These are phyloP conservation scores for Mayamaea pseudoterrestris DNA, from an alignment of 108 stramenopile genomes.

Conservation along the genomic window DNA sequence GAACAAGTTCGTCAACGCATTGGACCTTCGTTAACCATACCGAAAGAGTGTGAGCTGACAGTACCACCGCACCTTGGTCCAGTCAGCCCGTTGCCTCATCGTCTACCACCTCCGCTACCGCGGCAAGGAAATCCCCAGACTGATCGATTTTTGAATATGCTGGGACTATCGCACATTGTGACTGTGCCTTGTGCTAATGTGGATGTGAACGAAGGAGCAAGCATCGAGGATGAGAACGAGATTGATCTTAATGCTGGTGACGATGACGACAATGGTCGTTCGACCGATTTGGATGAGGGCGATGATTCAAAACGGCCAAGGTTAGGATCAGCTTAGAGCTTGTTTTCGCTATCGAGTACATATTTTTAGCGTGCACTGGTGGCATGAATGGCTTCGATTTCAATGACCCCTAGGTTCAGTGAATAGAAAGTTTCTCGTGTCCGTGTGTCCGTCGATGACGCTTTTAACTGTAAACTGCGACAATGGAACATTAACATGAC, in stretches of 20 bases:
- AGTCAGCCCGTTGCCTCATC: constrained; percentile 10
- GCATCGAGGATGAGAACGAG: constrained; percentile 28
- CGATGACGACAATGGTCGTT: constrained; percentile 2
- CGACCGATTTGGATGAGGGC: neutral
- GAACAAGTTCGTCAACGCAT: constrained; percentile 20
- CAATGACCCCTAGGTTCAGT: too few relatives aligned
- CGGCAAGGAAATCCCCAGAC: constrained; percentile 90
- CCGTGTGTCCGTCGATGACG: too few relatives aligned
- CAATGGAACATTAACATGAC: too few relatives aligned
- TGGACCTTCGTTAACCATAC: constrained; percentile 11
- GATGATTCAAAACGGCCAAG: too few relatives aligned
- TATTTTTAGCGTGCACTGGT: too few relatives aligned
- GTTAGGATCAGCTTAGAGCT: too few relatives aligned
- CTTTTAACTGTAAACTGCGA: too few relatives aligned
- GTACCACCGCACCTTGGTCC: constrained; percentile 20
- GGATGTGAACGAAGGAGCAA: neutral
- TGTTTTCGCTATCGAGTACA: too few relatives aligned
- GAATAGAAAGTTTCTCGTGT: too few relatives aligned
- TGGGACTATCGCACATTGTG: constrained; percentile 67
- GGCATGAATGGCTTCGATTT: too few relatives aligned
- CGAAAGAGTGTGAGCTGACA: constrained; percentile 48
- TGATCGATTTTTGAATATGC: constrained; percentile 54
- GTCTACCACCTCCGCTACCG: constrained; percentile 28
- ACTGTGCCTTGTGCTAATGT: constrained; percentile 50
- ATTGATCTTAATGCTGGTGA: constrained; percentile 28